Evolutionary conservation across 257 asterid species (phyloP), one percentile per base, ranked within the genome.

Genomic region (Penstemon davidsonii): DNA sequence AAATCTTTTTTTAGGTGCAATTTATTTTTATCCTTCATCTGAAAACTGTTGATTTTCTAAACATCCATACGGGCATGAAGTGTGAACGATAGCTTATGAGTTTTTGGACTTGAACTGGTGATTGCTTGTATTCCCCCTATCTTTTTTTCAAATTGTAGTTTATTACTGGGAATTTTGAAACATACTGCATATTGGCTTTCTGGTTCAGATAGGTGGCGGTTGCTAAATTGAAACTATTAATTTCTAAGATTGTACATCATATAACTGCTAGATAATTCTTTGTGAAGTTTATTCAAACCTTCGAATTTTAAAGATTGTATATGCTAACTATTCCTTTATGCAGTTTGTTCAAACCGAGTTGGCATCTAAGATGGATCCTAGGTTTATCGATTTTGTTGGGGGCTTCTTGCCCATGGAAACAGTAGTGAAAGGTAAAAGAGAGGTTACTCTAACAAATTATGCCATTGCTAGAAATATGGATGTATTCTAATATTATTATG

Each of bases 291-390:
- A 89, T 93, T 73, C 81, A 77, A 74, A 93, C 97, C 42, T 57
- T 38, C 43, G 36, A 38, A 33, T 19, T 63, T 55, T 7, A 46
- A 15, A 12, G 40, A 36, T 3, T 7, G 64, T 66, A 50, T 0
- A 41, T 62, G 69, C 75, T 70, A 59, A 60, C 58, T 55, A 12
- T 72, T 55, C 55, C 66, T 42, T 62, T 73, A 59, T 54, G 82
- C 92, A 93, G 99, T 93, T 82, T 82, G 91, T 93, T 73, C 81
- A 77, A 74, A 93, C 97, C 56, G 97, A 87, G 49, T 43, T 93
- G 89, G 81, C 89, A 39, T n/a, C 69, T 59, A 74, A 63, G 85
- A 56, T 85, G 74, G 75, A 68, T 77, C 73, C 82, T 42, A 77
- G 74, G 55, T 60, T 76, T 64, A 73, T 93, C 60, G 75, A 69